Base-by-base conservation (phyloP, 2,329 filamentous ascomycete species). In the Fusarium nematophilum region DNA sequence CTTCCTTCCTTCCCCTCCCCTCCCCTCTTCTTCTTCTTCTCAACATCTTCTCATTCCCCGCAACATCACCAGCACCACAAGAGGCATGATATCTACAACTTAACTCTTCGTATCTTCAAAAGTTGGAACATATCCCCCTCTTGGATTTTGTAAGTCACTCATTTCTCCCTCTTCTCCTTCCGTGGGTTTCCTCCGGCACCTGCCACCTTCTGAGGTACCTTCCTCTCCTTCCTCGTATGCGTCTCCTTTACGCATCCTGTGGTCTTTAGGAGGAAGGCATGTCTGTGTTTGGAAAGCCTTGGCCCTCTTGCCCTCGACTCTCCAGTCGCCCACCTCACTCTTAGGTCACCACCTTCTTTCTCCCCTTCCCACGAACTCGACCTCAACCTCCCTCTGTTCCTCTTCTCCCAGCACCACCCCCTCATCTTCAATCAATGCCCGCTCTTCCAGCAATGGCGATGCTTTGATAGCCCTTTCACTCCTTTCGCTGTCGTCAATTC, bases 401-500 rank as follows among this genome's bases (percentile, higher is more conserved):
- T 53, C 42, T 57, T 50, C 44, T 48, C 48, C 33, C 31, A 31
- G 36, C 31, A 30, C 18, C 43, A 46, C 30, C 51, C 52, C 44
- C 50, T 42, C 42, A 15, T 53, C 42, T 40, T 39, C 49, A 49
- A 27, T 18, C 36, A 38, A 39, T 18, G 46, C 36, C 15, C 38
- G 42, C 50, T 31, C 23, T 50, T 43, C 38, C 45, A 45, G 42
- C 43, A 54, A 58, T 56, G 61, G 42, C 40, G 55, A 55, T 27
- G 30, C 29, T 46, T 47, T 57, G 47, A 68, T 47, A 48, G 17
- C 33, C 36, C 53, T 40, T 33, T 51, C 58, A 50, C 50, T 63
- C 58, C 48, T 53, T 58, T 55, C 53, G 37, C 31, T 31, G 29
- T 37, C 30, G 48, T 65, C 14, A 7, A 27, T 37, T 18, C 5